Percentiles rank a stretch among this genome's conserved stretches.
These are phyloP conservation scores for Beauveria varroae DNA, from an alignment of 2,329 filamentous ascomycete species.

Conservation along the genomic window DNA sequence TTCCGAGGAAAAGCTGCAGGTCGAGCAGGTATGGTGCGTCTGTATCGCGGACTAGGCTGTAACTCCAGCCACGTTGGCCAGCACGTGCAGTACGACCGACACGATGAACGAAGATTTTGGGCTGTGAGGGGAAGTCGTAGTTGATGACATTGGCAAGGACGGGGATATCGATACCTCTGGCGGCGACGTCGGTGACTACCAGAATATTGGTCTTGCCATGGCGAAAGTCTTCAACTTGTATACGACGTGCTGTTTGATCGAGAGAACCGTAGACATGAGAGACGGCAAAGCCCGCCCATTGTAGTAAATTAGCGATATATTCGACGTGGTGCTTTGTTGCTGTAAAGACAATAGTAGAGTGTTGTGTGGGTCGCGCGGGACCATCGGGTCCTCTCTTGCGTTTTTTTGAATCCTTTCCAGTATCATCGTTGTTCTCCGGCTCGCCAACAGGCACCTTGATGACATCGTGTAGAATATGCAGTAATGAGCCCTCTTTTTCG, in stretches of 20 bases:
- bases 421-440: slow-evolving; percentile 45
- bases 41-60: slow-evolving; percentile 79
- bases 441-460: slow-evolving; percentile 77
- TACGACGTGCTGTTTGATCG: slow-evolving; percentile 86
- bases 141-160: slow-evolving; percentile 96
- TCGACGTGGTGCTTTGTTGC: slow-evolving; percentile 98
- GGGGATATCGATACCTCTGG: slow-evolving; percentile 95
- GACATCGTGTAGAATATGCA: slow-evolving; percentile 83
- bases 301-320: slow-evolving; percentile 77
- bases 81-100: slow-evolving; percentile 94
- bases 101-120: slow-evolving; percentile 93
- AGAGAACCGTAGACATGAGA: slow-evolving; percentile 93
- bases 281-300: slow-evolving; percentile 73
- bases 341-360: slow-evolving; percentile 92
- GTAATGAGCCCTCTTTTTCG: slow-evolving; percentile 87
- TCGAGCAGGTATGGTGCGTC: slow-evolving; percentile 91
- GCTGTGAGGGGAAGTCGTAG: slow-evolving; percentile 94
- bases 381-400: slow-evolving; percentile 56
- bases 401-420: slow-evolving; percentile 53
- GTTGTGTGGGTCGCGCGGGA: slow-evolving; percentile 63
- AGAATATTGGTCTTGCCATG: slow-evolving; percentile 79
- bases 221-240: slow-evolving; percentile 87
- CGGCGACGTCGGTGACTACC: slow-evolving; percentile 93
- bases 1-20: slow-evolving; percentile 88
- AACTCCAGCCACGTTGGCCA: slow-evolving; percentile 87